A percentile compares a stretch with the other conserved stretches of the same genome.
Evolutionary conservation across 768 basidiomycete species (phyloP).

Genomic region (Podaxis sp.): DNA sequence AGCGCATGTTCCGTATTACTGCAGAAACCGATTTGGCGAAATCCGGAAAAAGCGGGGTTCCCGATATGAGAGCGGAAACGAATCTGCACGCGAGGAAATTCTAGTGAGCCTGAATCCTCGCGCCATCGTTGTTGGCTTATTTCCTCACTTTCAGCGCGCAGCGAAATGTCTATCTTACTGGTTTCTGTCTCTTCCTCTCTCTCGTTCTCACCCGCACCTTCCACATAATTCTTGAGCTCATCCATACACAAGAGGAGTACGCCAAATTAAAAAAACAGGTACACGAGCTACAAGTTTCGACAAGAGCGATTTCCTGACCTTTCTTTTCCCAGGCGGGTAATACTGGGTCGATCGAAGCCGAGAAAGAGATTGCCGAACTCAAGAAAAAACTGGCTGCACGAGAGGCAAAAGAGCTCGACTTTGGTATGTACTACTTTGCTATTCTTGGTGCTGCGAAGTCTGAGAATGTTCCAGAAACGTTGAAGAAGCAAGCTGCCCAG

Average conservation of each 20-base stretch:
- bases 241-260: slow-evolving; percentile 87
- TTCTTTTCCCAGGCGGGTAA: slow-evolving; percentile 18
- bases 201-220: slow-evolving; percentile 92
- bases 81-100: slow-evolving; percentile 91
- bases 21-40: slow-evolving; percentile 73
- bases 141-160: slow-evolving; percentile 57
- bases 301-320: not conserved
- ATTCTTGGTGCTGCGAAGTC: not conserved
- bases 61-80: slow-evolving; percentile 79
- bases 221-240: slow-evolving; percentile 88
- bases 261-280: slow-evolving; percentile 74
- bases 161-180: slow-evolving; percentile 90
- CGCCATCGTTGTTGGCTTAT: not conserved
- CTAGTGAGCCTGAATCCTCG: slow-evolving; percentile 54
- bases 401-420: slow-evolving; percentile 62
- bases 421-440: slow-evolving; percentile 43
- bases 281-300: slow-evolving; percentile 9
- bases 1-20: slow-evolving; percentile 85
- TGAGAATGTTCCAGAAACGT: slow-evolving; percentile 47
- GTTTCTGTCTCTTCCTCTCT: slow-evolving; percentile 93
- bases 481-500: slow-evolving; percentile 81
- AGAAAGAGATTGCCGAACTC: slow-evolving; percentile 63
- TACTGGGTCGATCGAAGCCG: slow-evolving; percentile 37
- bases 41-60: slow-evolving; percentile 46
- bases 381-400: slow-evolving; percentile 63